Evolutionary conservation across 176 grass and related monocot species (phyloP), one percentile per base, ranked within the genome.

Genomic region (Coix lacrymajobi): DNA sequence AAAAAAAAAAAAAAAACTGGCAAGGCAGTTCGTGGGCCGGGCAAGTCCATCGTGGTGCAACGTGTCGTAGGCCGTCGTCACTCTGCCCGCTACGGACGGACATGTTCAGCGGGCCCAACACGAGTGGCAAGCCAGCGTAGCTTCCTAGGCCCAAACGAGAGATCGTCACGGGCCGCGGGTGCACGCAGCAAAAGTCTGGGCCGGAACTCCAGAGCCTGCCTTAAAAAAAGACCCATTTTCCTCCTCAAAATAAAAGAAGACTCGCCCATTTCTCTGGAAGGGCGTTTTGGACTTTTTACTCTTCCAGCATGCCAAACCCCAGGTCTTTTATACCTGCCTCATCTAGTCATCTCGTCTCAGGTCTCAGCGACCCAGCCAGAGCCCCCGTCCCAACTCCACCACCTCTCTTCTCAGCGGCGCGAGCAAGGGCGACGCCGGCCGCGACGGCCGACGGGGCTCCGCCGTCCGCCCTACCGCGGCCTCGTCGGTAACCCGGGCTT

Each of bases 401-500:
- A 36, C 32, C 43, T 79, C 77, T 8, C 9, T 1, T 36, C 20
- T 3, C 12, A 5, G 20, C 64, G 62, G 28, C 44, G 78, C 62
- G 41, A 65, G 38, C 76, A 15, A 32, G 7, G 77, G 61, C 43
- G 28, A 36, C 76, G 60, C 39, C 76, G 73, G 51, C 73, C 49
- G 19, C 72, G 30, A 75, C 72, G 38, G 76, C 10, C 72, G 30
- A 75, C 72, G 38, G 76, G 58, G 58, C 9, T 78, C 75, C 57
- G 75, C 9, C 58, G 5, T 78, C 75, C 57, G 75, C 9, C 58
- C 76, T 58, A 63, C 75, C 28, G 43, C 26, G 76, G 58, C 62
- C 43, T 79, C 77, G 78, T 44, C 63, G 63, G 78, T 62, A 68
- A 52, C 77, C 78, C 43, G 19, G 41, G 12, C 13, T 60, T 54